These are phyloP conservation scores for Agaricales sp. DNA, from an alignment of 1,284 basidiomycete species.

Conservation along the genomic window DNA sequence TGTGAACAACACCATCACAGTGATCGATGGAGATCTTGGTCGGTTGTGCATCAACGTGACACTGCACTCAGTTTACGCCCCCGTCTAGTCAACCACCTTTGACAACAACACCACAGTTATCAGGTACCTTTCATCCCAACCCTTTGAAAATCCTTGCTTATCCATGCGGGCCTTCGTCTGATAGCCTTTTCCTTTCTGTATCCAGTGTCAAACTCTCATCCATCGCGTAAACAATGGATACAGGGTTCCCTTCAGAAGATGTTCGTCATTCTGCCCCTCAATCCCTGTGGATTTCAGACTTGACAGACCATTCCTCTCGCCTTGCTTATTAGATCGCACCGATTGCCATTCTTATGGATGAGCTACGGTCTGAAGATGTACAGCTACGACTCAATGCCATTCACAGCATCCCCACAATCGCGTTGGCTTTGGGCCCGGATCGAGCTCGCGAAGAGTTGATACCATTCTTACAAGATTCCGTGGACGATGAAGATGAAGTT, in stretches of 20 bases:
- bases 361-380: constrained; percentile 94
- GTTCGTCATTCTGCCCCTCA: constrained; percentile 24
- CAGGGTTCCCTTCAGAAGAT: constrained; percentile 47
- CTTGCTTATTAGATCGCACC: constrained; percentile 51
- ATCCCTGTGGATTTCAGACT: not conserved
- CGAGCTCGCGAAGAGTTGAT: constrained; percentile 94
- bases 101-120: no score
- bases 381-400: constrained; percentile 92
- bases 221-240: constrained; percentile 40
- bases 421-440: constrained; percentile 92
- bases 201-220: not conserved
- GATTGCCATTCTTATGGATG: constrained; percentile 89
- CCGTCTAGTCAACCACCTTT: no score
- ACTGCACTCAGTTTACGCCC: no score
- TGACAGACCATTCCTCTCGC: not conserved
- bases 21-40: no score
- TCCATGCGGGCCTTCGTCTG: no score
- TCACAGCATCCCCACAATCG: constrained; percentile 97
- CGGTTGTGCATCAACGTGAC: no score
- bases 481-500: constrained; percentile 99
- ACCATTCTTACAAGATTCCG: constrained; percentile 94
- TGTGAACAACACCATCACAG: no score
- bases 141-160: no score
- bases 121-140: no score
- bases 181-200: not conserved